A percentile compares a stretch with the other conserved stretches of the same genome.
Evolutionary conservation across 257 asterid species (phyloP).

Genomic region (Avicennia marina): DNA sequence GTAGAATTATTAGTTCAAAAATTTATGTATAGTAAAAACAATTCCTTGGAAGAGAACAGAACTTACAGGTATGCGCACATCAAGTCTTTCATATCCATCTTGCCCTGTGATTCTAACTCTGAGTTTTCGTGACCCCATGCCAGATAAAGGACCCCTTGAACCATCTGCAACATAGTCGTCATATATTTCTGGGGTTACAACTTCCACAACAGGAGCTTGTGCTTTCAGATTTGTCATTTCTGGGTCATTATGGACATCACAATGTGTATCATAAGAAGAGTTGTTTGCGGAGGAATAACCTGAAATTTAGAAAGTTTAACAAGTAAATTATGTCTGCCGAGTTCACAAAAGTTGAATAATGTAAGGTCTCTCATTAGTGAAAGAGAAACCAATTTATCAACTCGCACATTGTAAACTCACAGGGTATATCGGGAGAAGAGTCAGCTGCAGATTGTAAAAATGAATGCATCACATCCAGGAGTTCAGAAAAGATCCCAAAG

Average conservation of each 20-base stretch:
- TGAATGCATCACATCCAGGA: conserved; percentile 7
- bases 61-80: conserved; percentile 87
- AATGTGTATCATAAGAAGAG: neutral
- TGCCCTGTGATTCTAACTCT: conserved; percentile 83
- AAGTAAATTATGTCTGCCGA: neutral
- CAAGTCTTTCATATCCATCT: conserved; percentile 87
- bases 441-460: conserved; percentile 3
- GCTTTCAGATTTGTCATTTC: conserved; percentile 33
- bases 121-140: conserved; percentile 71
- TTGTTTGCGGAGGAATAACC: conserved; percentile 36
- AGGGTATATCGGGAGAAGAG: neutral
- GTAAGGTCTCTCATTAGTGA: neutral
- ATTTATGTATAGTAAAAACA: neutral
- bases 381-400: neutral
- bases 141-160: conserved; percentile 43
- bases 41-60: conserved; percentile 7
- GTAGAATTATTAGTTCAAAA: conserved; percentile 1
- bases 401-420: neutral
- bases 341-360: conserved; percentile 12
- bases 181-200: conserved; percentile 71
- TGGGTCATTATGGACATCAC: conserved; percentile 26
- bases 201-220: conserved; percentile 55
- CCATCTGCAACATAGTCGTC: conserved; percentile 35
- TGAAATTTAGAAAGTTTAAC: conserved; percentile 29
- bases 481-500: neutral